Evolutionary conservation across 2,329 filamentous ascomycete genomes (phyloP).

Genomic region (Aspergillus unguis): DNA sequence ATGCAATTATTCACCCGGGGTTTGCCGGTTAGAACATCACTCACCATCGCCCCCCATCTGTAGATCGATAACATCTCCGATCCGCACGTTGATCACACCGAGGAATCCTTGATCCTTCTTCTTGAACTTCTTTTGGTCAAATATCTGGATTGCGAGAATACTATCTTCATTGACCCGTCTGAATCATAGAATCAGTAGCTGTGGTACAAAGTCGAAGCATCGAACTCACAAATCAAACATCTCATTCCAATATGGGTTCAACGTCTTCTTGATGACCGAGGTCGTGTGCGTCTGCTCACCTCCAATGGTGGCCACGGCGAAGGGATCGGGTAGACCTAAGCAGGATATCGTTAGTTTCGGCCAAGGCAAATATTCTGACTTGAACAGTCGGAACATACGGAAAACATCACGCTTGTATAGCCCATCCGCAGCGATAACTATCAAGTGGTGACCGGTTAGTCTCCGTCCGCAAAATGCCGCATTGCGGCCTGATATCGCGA

Average conservation of each 20-base stretch:
- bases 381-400: constrained; percentile 60
- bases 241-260: constrained; percentile 99
- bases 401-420: constrained; percentile 99
- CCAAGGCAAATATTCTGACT: constrained; percentile 3
- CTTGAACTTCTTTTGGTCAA: constrained; percentile 99
- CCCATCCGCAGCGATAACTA: constrained; percentile 97
- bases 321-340: constrained; percentile 92
- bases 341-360: constrained; percentile 15
- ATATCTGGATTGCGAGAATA: constrained; percentile 96
- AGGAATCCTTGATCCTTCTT: constrained; percentile 99
- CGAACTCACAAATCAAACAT: constrained; percentile 86
- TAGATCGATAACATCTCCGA: constrained; percentile 91
- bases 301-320: constrained; percentile 93
- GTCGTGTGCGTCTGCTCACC: constrained; percentile 99
- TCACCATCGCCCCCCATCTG: constrained; percentile 86
- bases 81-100: constrained; percentile 93
- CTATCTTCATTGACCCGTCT: constrained; percentile 92
- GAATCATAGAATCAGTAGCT: constrained; percentile 18
- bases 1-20: background rate
- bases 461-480: constrained; percentile 7
- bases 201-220: background rate
- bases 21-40: constrained; percentile 26
- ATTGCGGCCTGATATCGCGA: background rate
- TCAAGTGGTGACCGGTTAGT: constrained; percentile 22
- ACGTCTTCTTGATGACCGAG: constrained; percentile 89